Base-by-base conservation (phyloP, 2,329 filamentous ascomycete species). In the Exophiala oligosperma region DNA sequence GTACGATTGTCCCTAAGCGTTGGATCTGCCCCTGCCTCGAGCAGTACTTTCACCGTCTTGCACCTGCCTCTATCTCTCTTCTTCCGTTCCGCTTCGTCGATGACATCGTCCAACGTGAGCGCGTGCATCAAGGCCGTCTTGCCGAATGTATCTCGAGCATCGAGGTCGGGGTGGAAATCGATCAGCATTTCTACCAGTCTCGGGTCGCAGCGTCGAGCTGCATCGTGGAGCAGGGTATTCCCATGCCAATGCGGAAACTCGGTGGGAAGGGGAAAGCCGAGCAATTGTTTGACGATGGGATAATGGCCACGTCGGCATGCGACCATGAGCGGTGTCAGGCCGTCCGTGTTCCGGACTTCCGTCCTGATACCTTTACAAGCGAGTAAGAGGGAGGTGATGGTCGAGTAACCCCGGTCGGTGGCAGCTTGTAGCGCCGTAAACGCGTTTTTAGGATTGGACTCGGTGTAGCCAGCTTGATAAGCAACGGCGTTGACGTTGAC, bases 51-150 rank as follows among this genome's bases (percentile, higher is more conserved):
- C 29, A 61, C 56, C 2, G 54, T 63, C 52, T 35, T 52, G 44
- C 41, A 55, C n/a, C 60, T 35, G 9, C 53, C 53, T 2, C 46
- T 28, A 4, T 32, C 46, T 9, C 53, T 53, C 32, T 26, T 50
- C 23, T 50, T 52, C 17, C 40, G 49, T 24, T 59, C 55, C 7
- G 12, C 4, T 7, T 32, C 37, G 32, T 60, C 53, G 6, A 44
- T 26, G 8, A 63, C 49, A 35, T 63, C 61, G 37, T 44, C 37
- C 49, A 61, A 60, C 48, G 61, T 56, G 23, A 63, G 53, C 6
- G 64, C 62, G 37, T 66, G 61, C 62, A 66, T 66, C 24, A 66
- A 17, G 9, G 64, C 57, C 4, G 64, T 64, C 35, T 63, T 60
- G 32, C 64, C 59, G 29, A 64, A 66, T 7, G 40, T 50, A 44